A percentile compares a stretch with the other conserved stretches of the same genome.
Conservation (phyloP, 176 grass and related monocot genomes). For the Canna indica region DNA sequence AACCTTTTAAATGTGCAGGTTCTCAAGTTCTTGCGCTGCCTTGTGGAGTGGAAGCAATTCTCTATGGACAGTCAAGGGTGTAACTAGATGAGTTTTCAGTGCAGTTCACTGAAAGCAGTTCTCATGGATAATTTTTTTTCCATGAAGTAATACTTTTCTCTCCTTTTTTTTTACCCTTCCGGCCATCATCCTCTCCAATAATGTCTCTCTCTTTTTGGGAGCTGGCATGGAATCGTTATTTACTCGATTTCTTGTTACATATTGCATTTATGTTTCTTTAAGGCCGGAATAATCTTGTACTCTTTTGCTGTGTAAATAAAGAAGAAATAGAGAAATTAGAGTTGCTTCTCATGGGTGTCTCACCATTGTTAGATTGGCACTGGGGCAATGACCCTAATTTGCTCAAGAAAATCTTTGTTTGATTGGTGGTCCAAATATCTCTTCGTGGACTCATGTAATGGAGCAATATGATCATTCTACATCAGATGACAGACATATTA, state of each 20-base stretch:
- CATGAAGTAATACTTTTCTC: not conserved
- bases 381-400: too few relatives aligned
- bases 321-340: too few relatives aligned
- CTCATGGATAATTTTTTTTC: conserved; percentile 8
- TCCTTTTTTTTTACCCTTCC: not conserved
- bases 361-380: too few relatives aligned
- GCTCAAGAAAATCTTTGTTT: too few relatives aligned
- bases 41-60: conserved; percentile 9
- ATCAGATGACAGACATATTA: not conserved
- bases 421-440: not conserved
- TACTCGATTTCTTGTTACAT: not conserved
- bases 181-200: not conserved
- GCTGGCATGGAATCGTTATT: not conserved
- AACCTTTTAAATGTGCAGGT: not conserved
- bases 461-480: not conserved
- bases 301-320: too few relatives aligned
- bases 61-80: not conserved
- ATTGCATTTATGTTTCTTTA: not conserved
- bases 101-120: not conserved
- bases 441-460: not conserved
- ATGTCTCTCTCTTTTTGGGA: not conserved
- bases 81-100: not conserved
- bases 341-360: too few relatives aligned
- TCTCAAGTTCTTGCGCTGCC: conserved; percentile 4
- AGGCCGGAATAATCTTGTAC: too few relatives aligned